A percentile compares a stretch with the other conserved stretches of the same genome.
phyloP scores from a whole-genome alignment of 129 eudicot genomes.

The Flaveria brownii region DNA sequence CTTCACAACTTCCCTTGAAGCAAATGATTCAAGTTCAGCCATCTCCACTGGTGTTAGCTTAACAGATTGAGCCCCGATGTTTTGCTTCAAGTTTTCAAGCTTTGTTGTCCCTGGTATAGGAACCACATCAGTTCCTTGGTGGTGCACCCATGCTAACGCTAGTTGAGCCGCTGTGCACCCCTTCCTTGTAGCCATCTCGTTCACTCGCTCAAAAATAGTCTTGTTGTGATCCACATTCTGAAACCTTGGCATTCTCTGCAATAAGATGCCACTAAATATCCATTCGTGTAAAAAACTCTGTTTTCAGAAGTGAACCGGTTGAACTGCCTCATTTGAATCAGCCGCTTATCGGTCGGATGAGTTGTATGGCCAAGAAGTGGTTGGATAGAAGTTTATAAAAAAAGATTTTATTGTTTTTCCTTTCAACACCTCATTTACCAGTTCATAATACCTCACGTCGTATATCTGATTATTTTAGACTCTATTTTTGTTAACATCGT shows the following conservation, averaged over 20 bases:
- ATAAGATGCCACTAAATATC: neutral
- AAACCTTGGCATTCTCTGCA: constrained; percentile 55
- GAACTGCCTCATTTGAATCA: too few relatives aligned
- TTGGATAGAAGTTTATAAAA: too few relatives aligned
- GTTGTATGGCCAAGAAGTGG: too few relatives aligned
- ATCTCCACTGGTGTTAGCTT: constrained; percentile 53
- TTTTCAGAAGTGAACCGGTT: too few relatives aligned
- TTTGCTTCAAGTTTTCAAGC: constrained; percentile 51
- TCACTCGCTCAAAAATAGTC: constrained; percentile 39
- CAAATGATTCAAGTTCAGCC: constrained; percentile 44
- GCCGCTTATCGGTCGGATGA: too few relatives aligned
- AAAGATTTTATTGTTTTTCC: too few relatives aligned
- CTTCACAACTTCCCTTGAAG: constrained; percentile 39
- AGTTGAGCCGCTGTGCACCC: constrained; percentile 64
- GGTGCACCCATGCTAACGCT: constrained; percentile 68
- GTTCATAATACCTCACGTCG: too few relatives aligned
- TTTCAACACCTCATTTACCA: too few relatives aligned
- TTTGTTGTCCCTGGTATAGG: constrained; percentile 73
- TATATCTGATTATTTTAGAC: too few relatives aligned
- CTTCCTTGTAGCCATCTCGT: constrained; percentile 46
- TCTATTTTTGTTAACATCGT: too few relatives aligned
- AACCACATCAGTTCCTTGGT: constrained; percentile 61
- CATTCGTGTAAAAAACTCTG: neutral
- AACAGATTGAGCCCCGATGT: constrained; percentile 51
- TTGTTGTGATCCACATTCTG: constrained; percentile 54